phyloP scores from a whole-genome alignment of 805 yeast species.

The Candida nonsorbophila region DNA sequence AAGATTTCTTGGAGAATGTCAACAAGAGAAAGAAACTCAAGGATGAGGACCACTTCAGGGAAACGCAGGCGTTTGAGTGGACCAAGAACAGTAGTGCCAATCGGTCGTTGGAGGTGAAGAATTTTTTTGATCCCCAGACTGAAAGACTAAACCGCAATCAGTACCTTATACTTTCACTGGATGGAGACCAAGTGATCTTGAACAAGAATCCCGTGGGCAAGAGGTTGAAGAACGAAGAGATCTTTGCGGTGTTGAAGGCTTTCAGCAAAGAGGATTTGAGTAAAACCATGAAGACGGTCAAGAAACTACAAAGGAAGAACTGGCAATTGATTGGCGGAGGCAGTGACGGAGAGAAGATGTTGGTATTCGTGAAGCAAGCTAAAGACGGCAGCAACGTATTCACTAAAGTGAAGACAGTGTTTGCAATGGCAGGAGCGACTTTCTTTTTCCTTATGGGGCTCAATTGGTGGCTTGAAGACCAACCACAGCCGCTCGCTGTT shows the following conservation, averaged over 20 bases:
- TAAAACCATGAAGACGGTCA: slow-evolving; percentile 27
- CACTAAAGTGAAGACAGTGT: slow-evolving; percentile 12
- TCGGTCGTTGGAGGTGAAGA: slow-evolving; percentile 33
- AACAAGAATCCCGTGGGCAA: slow-evolving; percentile 35
- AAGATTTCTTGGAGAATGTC: slow-evolving; percentile 38
- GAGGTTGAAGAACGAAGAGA: slow-evolving; percentile 30
- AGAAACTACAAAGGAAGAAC: slow-evolving; percentile 36
- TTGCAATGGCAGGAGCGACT: slow-evolving; percentile 22
- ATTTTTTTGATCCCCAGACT: slow-evolving; percentile 41
- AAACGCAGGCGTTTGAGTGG: slow-evolving; percentile 50
- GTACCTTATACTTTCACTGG: slow-evolving; percentile 24
- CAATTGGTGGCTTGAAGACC: slow-evolving; percentile 13
- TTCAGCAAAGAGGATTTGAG: slow-evolving; percentile 31
- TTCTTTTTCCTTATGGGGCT: slow-evolving; percentile 16
- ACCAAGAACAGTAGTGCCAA: slow-evolving; percentile 30
- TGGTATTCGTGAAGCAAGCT: slow-evolving; percentile 9
- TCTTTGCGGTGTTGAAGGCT: slow-evolving; percentile 33
- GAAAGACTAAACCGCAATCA: slow-evolving; percentile 3
- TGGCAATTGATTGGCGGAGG: slow-evolving; percentile 59
- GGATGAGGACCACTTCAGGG: slow-evolving; percentile 43
- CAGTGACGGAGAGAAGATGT: slow-evolving; percentile 5
- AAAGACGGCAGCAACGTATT: slow-evolving; percentile 2
- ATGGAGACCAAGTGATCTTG: slow-evolving; percentile 29
- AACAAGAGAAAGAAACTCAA: slow-evolving; percentile 32
- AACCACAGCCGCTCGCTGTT: too few relatives aligned